Conservation (phyloP, 768 basidiomycete genomes). For the Austroboletus eburneus region DNA sequence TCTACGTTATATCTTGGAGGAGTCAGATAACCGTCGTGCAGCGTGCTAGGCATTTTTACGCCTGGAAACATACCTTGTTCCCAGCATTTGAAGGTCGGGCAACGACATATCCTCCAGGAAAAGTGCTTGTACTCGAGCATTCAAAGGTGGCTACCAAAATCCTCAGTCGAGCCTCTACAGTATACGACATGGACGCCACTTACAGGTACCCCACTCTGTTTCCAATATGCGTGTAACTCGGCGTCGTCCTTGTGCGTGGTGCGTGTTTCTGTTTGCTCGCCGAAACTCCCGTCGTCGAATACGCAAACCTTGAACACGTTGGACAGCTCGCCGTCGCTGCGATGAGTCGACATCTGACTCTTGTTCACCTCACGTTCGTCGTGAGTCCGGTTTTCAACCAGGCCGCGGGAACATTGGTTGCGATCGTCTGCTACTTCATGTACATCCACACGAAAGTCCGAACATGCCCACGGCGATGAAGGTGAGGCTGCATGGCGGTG, state of each 20-base stretch:
- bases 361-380: constrained; percentile 38
- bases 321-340: constrained; percentile 12
- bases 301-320: constrained; percentile 19
- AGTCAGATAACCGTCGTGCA: background rate
- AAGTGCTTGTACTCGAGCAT: constrained; percentile 32
- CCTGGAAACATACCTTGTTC: constrained; percentile 30
- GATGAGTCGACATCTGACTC: constrained; percentile 31
- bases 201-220: constrained; percentile 23
- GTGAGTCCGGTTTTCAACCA: constrained; percentile 52
- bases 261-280: constrained; percentile 8
- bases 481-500: constrained; percentile 36
- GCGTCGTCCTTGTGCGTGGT: constrained; percentile 12
- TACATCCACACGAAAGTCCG: constrained; percentile 25
- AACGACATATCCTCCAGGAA: constrained; percentile 36
- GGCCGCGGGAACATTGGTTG: constrained; percentile 45
- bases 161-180: background rate
- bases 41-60: too few species aligned
- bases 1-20: constrained; percentile 36
- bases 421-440: constrained; percentile 6
- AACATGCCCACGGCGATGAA: constrained; percentile 40
- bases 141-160: constrained; percentile 19
- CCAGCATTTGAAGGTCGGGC: constrained; percentile 38
- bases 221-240: constrained; percentile 26
- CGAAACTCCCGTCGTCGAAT: constrained; percentile 15
- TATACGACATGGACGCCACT: constrained; percentile 2